phyloP scores from a whole-genome alignment of 139 green algal genomes.

The Diplosphaera chodatii region DNA sequence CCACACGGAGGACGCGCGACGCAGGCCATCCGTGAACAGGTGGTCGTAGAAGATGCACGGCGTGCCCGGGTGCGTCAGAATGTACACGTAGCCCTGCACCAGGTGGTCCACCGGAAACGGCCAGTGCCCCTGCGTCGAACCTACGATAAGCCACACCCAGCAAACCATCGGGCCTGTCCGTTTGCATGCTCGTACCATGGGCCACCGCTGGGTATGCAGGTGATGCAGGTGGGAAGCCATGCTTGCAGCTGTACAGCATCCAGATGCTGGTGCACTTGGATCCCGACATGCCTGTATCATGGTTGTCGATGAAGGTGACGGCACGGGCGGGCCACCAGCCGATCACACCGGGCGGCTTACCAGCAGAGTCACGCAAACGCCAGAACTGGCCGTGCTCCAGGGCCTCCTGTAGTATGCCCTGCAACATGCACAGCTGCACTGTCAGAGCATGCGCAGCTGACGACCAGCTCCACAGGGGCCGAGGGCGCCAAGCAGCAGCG shows the following conservation, averaged over 20 bases:
- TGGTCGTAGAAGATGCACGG: conserved; percentile 81
- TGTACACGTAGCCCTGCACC: conserved; percentile 81
- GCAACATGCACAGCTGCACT: no score
- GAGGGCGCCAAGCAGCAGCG: no score
- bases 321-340: conserved; percentile 64
- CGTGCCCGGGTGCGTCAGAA: conserved; percentile 86
- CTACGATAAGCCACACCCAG: conserved; percentile 16
- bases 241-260: no score
- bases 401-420: conserved; percentile 66
- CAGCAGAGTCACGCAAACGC: conserved; percentile 66
- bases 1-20: background rate
- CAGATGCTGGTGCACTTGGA: no score
- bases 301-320: conserved; percentile 59
- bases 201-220: no score
- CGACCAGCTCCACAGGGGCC: no score
- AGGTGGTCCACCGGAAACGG: conserved; percentile 57
- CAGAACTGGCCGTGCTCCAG: conserved; percentile 75
- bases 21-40: conserved; percentile 44
- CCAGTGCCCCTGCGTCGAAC: conserved; percentile 59
- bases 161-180: no score
- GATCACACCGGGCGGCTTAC: conserved; percentile 55
- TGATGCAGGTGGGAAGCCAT: no score
- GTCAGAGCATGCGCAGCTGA: no score
- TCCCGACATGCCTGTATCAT: conserved; percentile 35
- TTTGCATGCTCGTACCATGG: no score